Evolutionary conservation across 495 filamentous ascomycete genomes (phyloP), one percentile per base, ranked within the genome.

Genomic region (Annulohypoxylon bovei): DNA sequence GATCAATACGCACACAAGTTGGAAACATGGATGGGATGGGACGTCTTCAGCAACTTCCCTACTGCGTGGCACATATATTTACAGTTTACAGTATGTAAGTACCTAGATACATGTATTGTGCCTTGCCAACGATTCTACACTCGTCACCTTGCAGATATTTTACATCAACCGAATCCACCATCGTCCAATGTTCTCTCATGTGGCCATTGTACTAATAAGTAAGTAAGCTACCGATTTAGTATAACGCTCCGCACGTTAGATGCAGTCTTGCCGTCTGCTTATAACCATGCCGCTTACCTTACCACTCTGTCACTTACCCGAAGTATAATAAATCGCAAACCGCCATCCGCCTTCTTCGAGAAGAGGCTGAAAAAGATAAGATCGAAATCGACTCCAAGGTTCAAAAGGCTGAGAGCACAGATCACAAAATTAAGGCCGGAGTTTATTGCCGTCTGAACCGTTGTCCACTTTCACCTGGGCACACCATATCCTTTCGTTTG

Each of bases 361-460:
- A 53, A 53, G n/a, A 53, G 49, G 25, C 28, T 27, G 14, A 53
- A 57, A 56, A 11, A 39, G 52, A 64, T 22, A 27, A 35, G 55
- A 33, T 42, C 35, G 35, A n/a, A 55, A 39, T 39, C 14, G 44
- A 47, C 9, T 25, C 7, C 8, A 27, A 55, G n/a, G 8, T 23
- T 65, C 4, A 55, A 64, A 65, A 27, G 32, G 30, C 49, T 65
- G 58, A 65, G 52, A 65, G 67, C 67, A 62, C 28, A 49, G 47
- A 65, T 52, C 20, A 22, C 20, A 47, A 52, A 9, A 30, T 40
- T 32, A 70, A 60, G 22, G 25, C 39, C 68, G 68, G 68, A 71
- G 56, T 44, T 62, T 57, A 52, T 52, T 71, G 62, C 68, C 68
- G 68, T 71, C 35, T 66, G 42, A 66, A 71, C 57, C 62, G 62